Conservation (phyloP, 345 rosid species). For the Isatis tinctoria region DNA sequence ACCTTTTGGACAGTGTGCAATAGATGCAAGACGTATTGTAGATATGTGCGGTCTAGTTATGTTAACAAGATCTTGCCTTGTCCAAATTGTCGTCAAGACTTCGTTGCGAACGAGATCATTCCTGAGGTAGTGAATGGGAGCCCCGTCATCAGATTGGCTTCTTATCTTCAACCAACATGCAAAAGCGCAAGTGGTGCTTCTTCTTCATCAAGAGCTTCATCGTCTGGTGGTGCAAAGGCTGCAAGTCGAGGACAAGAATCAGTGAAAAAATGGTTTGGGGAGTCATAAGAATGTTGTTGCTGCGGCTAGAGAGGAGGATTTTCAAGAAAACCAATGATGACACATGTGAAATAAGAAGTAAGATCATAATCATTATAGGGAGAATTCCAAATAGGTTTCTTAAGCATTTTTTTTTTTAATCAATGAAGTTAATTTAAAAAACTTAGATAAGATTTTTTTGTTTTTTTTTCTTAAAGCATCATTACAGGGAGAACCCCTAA, state of each 20-base stretch:
- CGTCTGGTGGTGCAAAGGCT: conserved; percentile 13
- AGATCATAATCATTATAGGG: too few relatives aligned
- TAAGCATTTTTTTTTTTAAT: too few relatives aligned
- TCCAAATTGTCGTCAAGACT: conserved; percentile 3
- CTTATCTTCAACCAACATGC: neutral
- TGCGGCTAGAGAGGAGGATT: neutral
- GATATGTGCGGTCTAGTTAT: neutral
- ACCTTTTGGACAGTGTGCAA: conserved; percentile 12
- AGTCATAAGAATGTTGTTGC: neutral
- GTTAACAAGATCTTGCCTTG: neutral
- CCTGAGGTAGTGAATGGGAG: neutral
- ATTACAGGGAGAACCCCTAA: too few relatives aligned
- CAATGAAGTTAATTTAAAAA: too few relatives aligned
- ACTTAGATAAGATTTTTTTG: too few relatives aligned
- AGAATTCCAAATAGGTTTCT: too few relatives aligned
- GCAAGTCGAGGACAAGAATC: conserved; percentile 30
- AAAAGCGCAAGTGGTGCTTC: conserved; percentile 18
- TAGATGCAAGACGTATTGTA: neutral
- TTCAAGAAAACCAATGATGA: neutral
- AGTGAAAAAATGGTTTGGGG: conserved; percentile 33
- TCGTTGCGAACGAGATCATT: neutral
- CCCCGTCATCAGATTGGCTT: neutral
- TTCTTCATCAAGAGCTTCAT: conserved; percentile 14
- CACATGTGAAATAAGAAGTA: too few relatives aligned
- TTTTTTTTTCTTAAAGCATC: too few relatives aligned